Percentiles rank a stretch among this genome's conserved stretches.
phyloP scores from a whole-genome alignment of 2,329 filamentous ascomycete genomes.

The Gyromitra esculenta region DNA sequence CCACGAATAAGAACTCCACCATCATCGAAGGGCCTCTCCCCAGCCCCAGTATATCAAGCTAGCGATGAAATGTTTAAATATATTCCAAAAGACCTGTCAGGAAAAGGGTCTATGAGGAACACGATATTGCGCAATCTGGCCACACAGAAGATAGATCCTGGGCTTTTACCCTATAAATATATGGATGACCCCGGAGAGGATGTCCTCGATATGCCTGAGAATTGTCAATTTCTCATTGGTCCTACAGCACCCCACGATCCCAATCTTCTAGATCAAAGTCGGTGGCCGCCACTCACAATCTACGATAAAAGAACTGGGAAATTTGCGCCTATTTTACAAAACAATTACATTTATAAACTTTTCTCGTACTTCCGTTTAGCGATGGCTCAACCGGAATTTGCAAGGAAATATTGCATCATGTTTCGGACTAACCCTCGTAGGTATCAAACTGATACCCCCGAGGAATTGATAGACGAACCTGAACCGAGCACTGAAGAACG shows the following conservation, averaged over 20 bases:
- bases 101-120: background rate
- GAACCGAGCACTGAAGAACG: constrained; percentile 14
- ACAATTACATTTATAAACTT: constrained; percentile 19
- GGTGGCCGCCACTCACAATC: constrained; percentile 16
- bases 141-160: constrained; percentile 6
- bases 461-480: constrained; percentile 10
- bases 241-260: constrained; percentile 5
- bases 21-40: background rate
- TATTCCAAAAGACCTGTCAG: background rate
- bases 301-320: background rate
- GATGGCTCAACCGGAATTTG: constrained; percentile 23
- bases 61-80: background rate
- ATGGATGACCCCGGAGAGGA: constrained; percentile 15
- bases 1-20: background rate
- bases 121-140: background rate
- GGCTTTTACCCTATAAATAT: constrained; percentile 22
- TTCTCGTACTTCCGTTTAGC: constrained; percentile 9
- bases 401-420: constrained; percentile 19
- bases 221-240: constrained; percentile 7
- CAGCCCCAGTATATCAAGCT: background rate
- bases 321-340: background rate
- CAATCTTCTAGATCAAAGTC: background rate
- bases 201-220: constrained; percentile 23
- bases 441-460: background rate
- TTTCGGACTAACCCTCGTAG: constrained; percentile 22